Evolutionary conservation across 2,329 filamentous ascomycete species (phyloP), one percentile per base, ranked within the genome.

Genomic region (Endoconidiophora laricicola): DNA sequence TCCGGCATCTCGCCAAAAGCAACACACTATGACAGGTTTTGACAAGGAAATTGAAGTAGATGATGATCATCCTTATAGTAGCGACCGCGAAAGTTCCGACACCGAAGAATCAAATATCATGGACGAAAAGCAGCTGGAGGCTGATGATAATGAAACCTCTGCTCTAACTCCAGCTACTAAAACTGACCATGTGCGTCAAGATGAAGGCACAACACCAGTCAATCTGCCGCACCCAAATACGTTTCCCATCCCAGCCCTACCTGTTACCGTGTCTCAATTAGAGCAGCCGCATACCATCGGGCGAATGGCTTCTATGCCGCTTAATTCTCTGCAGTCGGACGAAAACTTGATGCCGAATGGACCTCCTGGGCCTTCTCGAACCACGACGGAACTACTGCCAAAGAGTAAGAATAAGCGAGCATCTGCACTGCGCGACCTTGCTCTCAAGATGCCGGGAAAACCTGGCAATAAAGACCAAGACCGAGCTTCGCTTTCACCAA

Each of bases 261-360:
- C 20, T 39, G 18, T 23, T 10, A 16, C 26, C 14, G 23, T 18
- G 10, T 18, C 26, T 10, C 6, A 23, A 20, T 10, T 16, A 44
- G 9, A 24, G 24, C 37, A 41, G 23, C 38, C 37, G 7, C 29
- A 29, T 3, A 24, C 20, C 3, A 7, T 12, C 2, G 24, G 6
- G 20, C 36, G 36, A 3, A 50, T 46, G 49, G n/a, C 20, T 14
- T 46, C 49, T 10, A 38, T 50, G 12, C 49, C 49, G 22, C 43
- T 50, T 2, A 44, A 50, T 16, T 33, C 44, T 23, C 43, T 38
- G 44, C n/a, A 39, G 29, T 33, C 46, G 41, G 23, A 33, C 12
- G 29, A 33, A 12, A 33, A 33, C 29, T 12, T 33, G 29, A 12
- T 3, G 3, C 12, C 7, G 12, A 10, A 33, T 33, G 29, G 12